Base-by-base conservation (phyloP, 306 rosid genomes). In the Oxytropis ochrocephala region DNA sequence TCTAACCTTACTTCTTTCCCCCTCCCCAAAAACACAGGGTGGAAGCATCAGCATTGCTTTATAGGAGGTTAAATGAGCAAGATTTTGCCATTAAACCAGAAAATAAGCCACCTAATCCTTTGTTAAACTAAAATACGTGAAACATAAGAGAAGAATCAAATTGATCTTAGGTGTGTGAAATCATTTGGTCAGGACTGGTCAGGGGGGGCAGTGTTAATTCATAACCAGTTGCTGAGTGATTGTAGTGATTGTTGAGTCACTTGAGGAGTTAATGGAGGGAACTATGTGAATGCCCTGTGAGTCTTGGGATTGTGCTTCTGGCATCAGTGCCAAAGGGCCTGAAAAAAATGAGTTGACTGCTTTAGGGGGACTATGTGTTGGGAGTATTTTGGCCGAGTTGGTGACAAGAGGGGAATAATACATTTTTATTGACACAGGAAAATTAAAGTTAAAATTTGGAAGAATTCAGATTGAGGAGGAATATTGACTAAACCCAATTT, bases 1-100 rank as follows among this genome's bases (percentile, higher is more conserved):
- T 73, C 57, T 80, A 77, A 84, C 80, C 9, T 71, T 35, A 44
- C 75, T 64, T 64, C 69, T 75, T 24, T 36, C 61, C 48, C 57
- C 59, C n/a, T 3, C 27, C 62, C 65, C 17, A 36, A 8, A 12
- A 48, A 75, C 79, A 76, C 97, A 95, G 99, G 99, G 91, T 95
- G 84, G 99, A 95, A 83, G 99, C 99, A 75, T 95, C 99, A 2
- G 87, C 99, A 70, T 82, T 95, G 89, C 99, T 95, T 65, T 95
- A 95, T 63, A 85, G 99, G 92, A 86, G 99, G 87, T 96, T 91
- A 44, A 94, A 81, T 52, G 99, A 94, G 77, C 97, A 83, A 79
- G 97, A 94, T 55, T 94, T 94, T 80, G 79, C 89, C 81, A 80
- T 89, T 69, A 94, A 91, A 94, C 82, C 84, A 70, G 78, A 82